Base-by-base conservation (phyloP, 768 basidiomycete genomes). In the Kwoniella dejecticola region DNA sequence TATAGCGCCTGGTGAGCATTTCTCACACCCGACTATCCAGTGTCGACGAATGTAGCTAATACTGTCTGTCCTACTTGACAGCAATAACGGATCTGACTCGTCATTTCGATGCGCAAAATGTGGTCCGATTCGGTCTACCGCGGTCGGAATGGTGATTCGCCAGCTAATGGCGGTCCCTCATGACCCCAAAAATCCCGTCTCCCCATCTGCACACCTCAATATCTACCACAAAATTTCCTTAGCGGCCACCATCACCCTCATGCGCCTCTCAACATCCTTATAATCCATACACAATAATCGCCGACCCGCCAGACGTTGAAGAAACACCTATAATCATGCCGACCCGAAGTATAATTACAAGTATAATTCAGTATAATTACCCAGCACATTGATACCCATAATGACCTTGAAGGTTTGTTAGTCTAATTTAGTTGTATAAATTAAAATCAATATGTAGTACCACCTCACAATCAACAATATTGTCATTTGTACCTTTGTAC, bases 1-100 rank as follows among this genome's bases (percentile, higher is more conserved):
- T 79, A 82, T 84, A 63, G 90, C 89, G 52, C 88, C 87, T 62
- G 84, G 92, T 93, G 79, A 80, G 89, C 79, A 42, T 54, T 36
- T n/a, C n/a, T n/a, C n/a, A n/a, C n/a, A n/a, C n/a, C n/a, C n/a
- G n/a, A n/a, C n/a, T n/a, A n/a, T n/a, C n/a, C n/a, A n/a, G n/a
- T n/a, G n/a, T n/a, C n/a, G n/a, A n/a, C n/a, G n/a, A n/a, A n/a
- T n/a, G n/a, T n/a, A n/a, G n/a, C n/a, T n/a, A n/a, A n/a, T n/a
- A n/a, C n/a, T n/a, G n/a, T n/a, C n/a, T n/a, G n/a, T n/a, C n/a
- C n/a, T n/a, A 62, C 33, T 66, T 52, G 62, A 63, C 57, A 60
- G 73, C 67, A 15, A 62, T 71, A 53, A 85, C 85, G 42, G 82
- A 81, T 23, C 79, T 87, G 40, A 86, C 85, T 46, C 81, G 84